Base-by-base conservation (phyloP, 2,329 filamentous ascomycete species). In the Epicoccum sorghinum region DNA sequence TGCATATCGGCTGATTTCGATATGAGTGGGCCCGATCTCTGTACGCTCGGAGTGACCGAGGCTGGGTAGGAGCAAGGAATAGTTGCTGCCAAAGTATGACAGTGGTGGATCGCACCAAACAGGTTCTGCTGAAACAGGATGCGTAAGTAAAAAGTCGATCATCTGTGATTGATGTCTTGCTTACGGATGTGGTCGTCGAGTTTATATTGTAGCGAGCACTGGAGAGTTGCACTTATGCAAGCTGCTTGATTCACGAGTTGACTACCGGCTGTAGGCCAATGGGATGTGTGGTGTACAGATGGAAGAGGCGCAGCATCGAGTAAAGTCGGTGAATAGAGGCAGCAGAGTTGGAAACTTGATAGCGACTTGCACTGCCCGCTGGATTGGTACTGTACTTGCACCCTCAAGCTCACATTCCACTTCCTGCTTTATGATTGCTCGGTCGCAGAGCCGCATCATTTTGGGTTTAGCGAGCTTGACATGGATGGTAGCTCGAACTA, bases 391-490 rank as follows among this genome's bases (percentile, higher is more conserved):
- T 45, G 52, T 61, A 61, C 58, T 57, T 51, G 56, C 59, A 55
- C 55, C 52, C 54, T 60, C 45, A 56, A 58, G 47, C 57, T 57
- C 54, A 38, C 62, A 64, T 64, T 51, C 60, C 47, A 18, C 55
- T 43, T 57, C 52, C 23, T 65, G 57, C 64, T 73, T 72, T 73
- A 74, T 71, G 67, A 55, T 62, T 33, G 47, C 14, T 24, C 18
- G 25, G 23, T 64, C 54, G 70, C 71, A 74, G 71, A 74, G 71
- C 71, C 71, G 68, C 71, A 74, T 70, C 18, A 30, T 8, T 24
- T 44, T 18, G 40, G 27, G 51, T 18, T 44, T 45, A 44, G 42
- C 47, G 46, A 53, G 55, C 49, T 58, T 64, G 63, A 30, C 55
- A 52, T 54, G 47, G 33, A 22, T 37, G 40, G 32, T 27, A 33